Evolutionary conservation across 192 early-diverging fungal genomes (phyloP), one percentile per base, ranked within the genome.

Genomic region (Umbelopsis isabellina): DNA sequence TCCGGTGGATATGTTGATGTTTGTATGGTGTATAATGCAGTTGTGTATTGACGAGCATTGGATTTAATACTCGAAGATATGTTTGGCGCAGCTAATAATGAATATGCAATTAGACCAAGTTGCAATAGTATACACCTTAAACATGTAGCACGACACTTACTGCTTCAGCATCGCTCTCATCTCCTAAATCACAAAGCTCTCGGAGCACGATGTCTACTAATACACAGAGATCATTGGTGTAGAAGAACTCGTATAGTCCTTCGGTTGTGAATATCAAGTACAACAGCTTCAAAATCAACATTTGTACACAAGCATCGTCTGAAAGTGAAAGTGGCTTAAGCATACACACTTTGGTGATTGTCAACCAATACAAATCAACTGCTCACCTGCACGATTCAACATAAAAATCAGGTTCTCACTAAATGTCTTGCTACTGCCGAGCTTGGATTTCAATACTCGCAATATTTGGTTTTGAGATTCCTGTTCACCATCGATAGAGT

Each of bases 191-290:
- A 73, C 88, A 83, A 15, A 93, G 76, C 76, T 97, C 95, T 61
- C 96, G 85, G 23, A 98, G 82, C 1, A 93, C 81, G 3, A 97
- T 91, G 75, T 98, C 96, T 11, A 96, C 83, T 25, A 97, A 83
- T 6, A 97, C 92, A 47, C 84, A 84, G 51, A 96, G 82, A 75
- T 98, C 96, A 70, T 98, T 98, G 15, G 96, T 95, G 73, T 97
- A 98, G 74, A 96, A 90, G 46, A 93, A 89, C n/a, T 86, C 83
- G 23, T 73, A 72, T 2, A 92, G 87, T 35, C 74, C 75, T 3
- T 87, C 81, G 0, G 82, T 83, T 30, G 85, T 88, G 47, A 98
- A 87, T 51, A 97, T 80, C 37, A 83, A 75, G 48, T 87, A 84
- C 41, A 98, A 75, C 65, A 94, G 87, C 55, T 91, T 86, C 35